Evolutionary conservation across 2,329 filamentous ascomycete genomes (phyloP), one percentile per base, ranked within the genome.

Genomic region (Xylaria sp.): DNA sequence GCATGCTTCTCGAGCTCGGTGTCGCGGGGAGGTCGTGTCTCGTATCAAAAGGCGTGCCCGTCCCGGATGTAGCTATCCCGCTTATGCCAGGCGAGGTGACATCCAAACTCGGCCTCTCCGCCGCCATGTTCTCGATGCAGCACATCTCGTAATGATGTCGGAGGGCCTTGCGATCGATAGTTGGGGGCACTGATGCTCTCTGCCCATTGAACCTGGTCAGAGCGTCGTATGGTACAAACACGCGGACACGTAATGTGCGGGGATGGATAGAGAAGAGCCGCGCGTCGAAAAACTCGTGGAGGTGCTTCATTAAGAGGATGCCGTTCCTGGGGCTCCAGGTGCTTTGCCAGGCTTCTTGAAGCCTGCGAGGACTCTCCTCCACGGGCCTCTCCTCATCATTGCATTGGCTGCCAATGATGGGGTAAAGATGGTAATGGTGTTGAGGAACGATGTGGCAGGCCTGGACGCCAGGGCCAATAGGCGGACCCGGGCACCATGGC

Each of bases 231-330:
- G 32, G 64, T 62, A 62, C 57, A 53, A 66, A 62, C 5, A 55
- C 58, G 18, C 59, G 58, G 18, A 69, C n/a, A n/a, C 53, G 59
- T 1, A 59, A 21, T 23, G 37, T 63, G 25, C 18, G 2, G 0
- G 40, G 55, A 55, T 66, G 40, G 13, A 69, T 60, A 63, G 67
- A 69, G 10, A 69, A 66, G 9, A 66, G 55, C 18, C 60, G 48
- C 13, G 35, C 50, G 18, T 63, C n/a, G 21, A 66, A 66, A 58
- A 40, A 55, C 25, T 48, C 18, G 12, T 53, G 37, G 27, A 63
- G 23, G 18, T 60, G 47, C 35, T 48, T 59, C 27, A 47, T 59
- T 1, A 65, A 55, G 27, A 66, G 53, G 29, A 69, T 66, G 13
- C 59, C 47, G 16, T 66, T 69, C 6, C 8, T 48, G 13, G 18